Conservation (phyloP, 164 flowering plant species). For the Euptelea pleiosperma region DNA sequence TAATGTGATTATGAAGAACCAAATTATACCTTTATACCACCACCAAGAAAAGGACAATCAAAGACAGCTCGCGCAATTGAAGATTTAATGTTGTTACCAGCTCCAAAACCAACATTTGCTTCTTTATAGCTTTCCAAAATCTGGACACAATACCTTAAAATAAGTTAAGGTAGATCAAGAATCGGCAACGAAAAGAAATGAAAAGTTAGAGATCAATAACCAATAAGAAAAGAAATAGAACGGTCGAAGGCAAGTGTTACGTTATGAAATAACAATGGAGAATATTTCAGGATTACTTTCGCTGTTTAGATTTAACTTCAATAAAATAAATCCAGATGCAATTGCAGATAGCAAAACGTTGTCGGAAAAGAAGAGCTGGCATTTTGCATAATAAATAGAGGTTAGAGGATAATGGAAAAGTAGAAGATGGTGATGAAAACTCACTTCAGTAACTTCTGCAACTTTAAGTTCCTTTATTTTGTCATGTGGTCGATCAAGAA, state of each 20-base stretch:
- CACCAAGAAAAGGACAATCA: constrained; percentile 79
- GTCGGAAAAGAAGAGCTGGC: not conserved
- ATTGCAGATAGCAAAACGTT: not conserved
- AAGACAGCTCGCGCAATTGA: constrained; percentile 67
- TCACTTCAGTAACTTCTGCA: constrained; percentile 52
- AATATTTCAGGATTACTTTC: no score
- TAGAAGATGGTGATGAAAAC: constrained; percentile 17
- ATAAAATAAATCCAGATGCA: not conserved
- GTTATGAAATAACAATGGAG: no score
- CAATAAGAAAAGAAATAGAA: not conserved
- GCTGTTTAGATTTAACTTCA: not conserved
- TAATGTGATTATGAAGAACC: not conserved
- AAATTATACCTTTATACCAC: constrained; percentile 52
- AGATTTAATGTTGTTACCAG: constrained; percentile 49
- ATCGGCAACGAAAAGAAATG: not conserved
- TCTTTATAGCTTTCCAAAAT: constrained; percentile 48
- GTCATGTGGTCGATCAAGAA: constrained; percentile 34
- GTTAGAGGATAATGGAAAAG: not conserved
- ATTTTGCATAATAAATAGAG: not conserved
- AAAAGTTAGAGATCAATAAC: not conserved
- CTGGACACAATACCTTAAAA: constrained; percentile 38
- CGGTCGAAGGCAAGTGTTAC: no score
- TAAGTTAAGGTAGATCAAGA: not conserved
- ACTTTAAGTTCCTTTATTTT: constrained; percentile 42
- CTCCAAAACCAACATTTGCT: constrained; percentile 88